phyloP scores from a whole-genome alignment of 768 basidiomycete genomes.

The Macrolepiota fuliginosa region DNA sequence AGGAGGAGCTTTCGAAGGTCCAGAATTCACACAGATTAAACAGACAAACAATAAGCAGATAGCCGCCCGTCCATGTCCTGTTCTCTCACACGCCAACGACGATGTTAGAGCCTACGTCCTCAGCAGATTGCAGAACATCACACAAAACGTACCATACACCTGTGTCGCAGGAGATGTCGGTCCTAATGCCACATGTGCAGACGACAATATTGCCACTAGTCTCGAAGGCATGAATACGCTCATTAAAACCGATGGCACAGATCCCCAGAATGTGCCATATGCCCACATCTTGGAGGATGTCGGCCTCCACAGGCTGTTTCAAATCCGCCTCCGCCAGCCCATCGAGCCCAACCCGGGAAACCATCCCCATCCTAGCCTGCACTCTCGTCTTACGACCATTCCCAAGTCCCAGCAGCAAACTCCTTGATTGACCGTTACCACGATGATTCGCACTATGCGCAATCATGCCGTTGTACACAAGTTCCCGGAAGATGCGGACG shows the following conservation, averaged over 20 bases:
- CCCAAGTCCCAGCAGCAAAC: no score
- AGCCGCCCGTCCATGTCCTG: constrained; percentile 16
- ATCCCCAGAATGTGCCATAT: no score
- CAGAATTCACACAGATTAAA: neutral
- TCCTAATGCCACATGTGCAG: constrained; percentile 42
- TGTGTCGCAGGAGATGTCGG: constrained; percentile 17
- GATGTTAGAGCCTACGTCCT: constrained; percentile 14
- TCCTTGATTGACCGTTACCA: no score
- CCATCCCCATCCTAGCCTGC: no score
- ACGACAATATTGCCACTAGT: constrained; percentile 28
- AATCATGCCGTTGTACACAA: constrained; percentile 46
- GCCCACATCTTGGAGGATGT: no score
- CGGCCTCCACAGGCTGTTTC: no score
- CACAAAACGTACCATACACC: neutral
- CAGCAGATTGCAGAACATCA: constrained; percentile 12
- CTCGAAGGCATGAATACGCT: constrained; percentile 62
- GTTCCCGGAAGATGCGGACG: constrained; percentile 86
- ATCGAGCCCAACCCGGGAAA: no score
- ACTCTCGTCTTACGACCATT: no score
- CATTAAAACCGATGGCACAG: constrained; percentile 56
- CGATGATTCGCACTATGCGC: constrained; percentile 3
- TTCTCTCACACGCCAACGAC: constrained; percentile 18
- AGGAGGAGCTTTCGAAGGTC: neutral
- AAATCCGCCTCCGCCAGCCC: no score
- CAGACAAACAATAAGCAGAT: constrained; percentile 9